Evolutionary conservation across 73 alveolate genomes (phyloP), one percentile per base, ranked within the genome.

Genomic region (Paramecium caudatum): DNA sequence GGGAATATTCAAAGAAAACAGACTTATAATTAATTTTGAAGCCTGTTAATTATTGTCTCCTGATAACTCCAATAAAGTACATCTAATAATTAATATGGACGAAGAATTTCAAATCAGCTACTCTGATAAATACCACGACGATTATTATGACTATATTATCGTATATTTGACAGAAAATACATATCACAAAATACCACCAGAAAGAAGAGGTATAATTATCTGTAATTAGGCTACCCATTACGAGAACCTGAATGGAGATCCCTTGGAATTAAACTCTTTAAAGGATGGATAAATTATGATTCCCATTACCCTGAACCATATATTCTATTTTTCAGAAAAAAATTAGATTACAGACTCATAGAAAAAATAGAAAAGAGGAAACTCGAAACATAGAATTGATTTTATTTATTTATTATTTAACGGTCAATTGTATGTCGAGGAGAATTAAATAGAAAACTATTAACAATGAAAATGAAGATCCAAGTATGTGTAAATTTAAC

Each of bases 401-500:
- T 32, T 32, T 65, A 65, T 65, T 25, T 65, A 65, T 65, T 33
- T 25, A 32, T 65, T 65, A 43, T 33, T 65, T 65, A 65, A 65
- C 83, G 47, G 83, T 33, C 49, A 65, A 30, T 65, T 55, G 80
- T 55, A 55, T 55, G 83, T 65, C 32, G 49, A 65, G 47, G 39
- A 65, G 83, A 65, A 15, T 8, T 32, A 65, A 43, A 43, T 43
- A 33, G 34, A 65, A 65, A 49, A 19, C 39, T 32, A 65, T 65
- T 65, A 65, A 30, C 17, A 65, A 65, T 36, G 80, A 55, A 23
- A 65, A 65, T 65, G 50, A 65, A 13, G 34, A 65, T 21, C 50
- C 47, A 4, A 13, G 50, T 33, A 17, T 25, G 16, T 33, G 50
- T 7, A 65, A 36, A 65, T 65, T 65, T 33, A 65, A 65, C 34